Percentiles rank a stretch among this genome's conserved stretches.
These are phyloP conservation scores for Cardamine occulta DNA, from an alignment of 345 rosid genomes.

Conservation along the genomic window DNA sequence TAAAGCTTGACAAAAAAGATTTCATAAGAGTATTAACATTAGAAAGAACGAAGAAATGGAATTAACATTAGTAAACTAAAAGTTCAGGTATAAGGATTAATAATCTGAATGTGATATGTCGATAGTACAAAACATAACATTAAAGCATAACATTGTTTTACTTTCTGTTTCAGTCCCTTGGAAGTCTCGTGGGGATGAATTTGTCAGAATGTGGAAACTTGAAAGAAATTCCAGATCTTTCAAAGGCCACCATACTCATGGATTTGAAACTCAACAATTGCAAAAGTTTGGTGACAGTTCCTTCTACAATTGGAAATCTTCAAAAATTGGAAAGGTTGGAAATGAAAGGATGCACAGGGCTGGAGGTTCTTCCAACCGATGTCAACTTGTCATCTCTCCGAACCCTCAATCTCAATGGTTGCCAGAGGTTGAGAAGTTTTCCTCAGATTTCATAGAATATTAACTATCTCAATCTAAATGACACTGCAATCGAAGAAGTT, in stretches of 20 bases:
- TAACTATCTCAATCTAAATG: neutral
- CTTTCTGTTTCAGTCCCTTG: constrained; percentile 16
- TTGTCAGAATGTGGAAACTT: constrained; percentile 10
- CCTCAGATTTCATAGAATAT: constrained; percentile 9
- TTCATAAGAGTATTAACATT: no score
- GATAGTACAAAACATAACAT: no score
- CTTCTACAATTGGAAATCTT: neutral
- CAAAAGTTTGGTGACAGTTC: constrained; percentile 15
- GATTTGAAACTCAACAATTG: neutral
- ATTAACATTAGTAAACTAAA: no score
- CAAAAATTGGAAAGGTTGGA: fast-evolving
- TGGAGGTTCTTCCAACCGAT: constrained; percentile 24
- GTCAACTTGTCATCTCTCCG: neutral
- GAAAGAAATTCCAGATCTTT: constrained; percentile 21
- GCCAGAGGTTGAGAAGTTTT: constrained; percentile 7
- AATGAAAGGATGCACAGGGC: neutral
- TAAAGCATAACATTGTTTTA: neutral
- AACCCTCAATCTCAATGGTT: neutral
- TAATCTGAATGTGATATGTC: no score
- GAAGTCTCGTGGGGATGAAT: neutral
- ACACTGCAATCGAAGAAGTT: constrained; percentile 28
- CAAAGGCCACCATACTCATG: constrained; percentile 5
- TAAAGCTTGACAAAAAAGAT: no score
- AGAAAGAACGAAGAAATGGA: no score
- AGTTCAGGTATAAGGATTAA: no score